phyloP scores from a whole-genome alignment of 768 basidiomycete species.

The Lyophyllum decastes region DNA sequence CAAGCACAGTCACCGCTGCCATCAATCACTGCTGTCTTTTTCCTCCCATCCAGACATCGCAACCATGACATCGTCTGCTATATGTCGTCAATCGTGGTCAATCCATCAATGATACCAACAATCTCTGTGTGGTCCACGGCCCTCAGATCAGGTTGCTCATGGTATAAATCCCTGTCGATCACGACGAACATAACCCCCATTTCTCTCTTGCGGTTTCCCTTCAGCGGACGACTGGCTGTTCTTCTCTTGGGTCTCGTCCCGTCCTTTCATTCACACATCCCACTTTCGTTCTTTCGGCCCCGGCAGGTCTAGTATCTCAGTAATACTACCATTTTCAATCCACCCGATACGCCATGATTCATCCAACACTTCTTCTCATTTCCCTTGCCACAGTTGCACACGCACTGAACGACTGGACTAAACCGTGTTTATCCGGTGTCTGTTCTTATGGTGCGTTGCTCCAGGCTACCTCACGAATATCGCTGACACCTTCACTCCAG shows the following conservation, averaged over 20 bases:
- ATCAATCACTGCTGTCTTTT: not conserved
- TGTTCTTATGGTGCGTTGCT: slow-evolving; percentile 37
- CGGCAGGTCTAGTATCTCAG: slow-evolving; percentile 12
- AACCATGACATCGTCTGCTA: slow-evolving; percentile 5
- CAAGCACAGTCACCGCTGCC: not conserved
- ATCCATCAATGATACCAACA: not conserved
- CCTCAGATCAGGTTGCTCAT: not conserved
- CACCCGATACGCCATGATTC: slow-evolving; percentile 5
- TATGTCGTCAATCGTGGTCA: not conserved
- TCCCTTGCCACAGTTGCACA: slow-evolving; percentile 17
- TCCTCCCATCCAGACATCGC: not conserved
- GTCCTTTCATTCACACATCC: slow-evolving; percentile 6
- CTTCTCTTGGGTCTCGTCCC: slow-evolving; percentile 7
- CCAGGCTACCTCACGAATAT: not conserved
- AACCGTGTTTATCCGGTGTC: slow-evolving; percentile 37
- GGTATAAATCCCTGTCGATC: not conserved
- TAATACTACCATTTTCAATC: not conserved
- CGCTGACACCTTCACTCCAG: slow-evolving; percentile 13
- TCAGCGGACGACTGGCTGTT: slow-evolving; percentile 10
- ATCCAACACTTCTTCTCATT: slow-evolving; percentile 11
- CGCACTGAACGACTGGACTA: slow-evolving; percentile 45
- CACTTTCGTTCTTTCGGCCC: slow-evolving; percentile 12
- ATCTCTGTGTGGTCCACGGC: not conserved
- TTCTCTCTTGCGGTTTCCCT: slow-evolving; percentile 4
- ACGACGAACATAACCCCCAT: not conserved